A percentile compares a stretch with the other conserved stretches of the same genome.
Evolutionary conservation across 2,329 filamentous ascomycete genomes (phyloP).

Genomic region (Whalleya microplaca): DNA sequence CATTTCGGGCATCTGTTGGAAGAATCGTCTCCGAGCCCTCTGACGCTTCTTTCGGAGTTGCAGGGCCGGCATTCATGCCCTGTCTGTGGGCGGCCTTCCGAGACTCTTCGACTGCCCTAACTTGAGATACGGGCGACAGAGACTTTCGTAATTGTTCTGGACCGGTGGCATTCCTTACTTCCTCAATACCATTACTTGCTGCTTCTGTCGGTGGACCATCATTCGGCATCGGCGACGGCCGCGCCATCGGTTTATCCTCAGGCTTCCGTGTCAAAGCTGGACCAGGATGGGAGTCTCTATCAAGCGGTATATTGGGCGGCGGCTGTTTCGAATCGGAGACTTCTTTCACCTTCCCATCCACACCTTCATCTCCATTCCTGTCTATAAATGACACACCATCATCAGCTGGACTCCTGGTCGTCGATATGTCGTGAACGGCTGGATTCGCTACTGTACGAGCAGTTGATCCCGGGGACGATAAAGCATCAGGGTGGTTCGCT

Average conservation of each 20-base stretch:
- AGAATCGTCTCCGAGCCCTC: neutral
- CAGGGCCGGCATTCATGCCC: neutral
- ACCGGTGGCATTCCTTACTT: conserved; percentile 1
- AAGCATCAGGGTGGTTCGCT: conserved; percentile 47
- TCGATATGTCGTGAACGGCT: conserved; percentile 67
- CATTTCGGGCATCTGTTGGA: neutral
- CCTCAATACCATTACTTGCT: conserved; percentile 7
- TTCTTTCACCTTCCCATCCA: conserved; percentile 41
- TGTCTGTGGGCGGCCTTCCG: neutral
- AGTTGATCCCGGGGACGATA: conserved; percentile 67
- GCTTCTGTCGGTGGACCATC: conserved; percentile 3
- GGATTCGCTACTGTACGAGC: conserved; percentile 76
- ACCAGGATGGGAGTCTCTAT: neutral
- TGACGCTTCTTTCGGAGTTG: conserved; percentile 1
- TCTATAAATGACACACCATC: conserved; percentile 63
- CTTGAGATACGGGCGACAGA: neutral
- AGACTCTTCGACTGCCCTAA: neutral
- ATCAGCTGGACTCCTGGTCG: conserved; percentile 75
- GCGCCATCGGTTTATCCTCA: conserved; percentile 24
- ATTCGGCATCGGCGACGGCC: conserved; percentile 3
- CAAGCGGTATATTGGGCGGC: conserved; percentile 24
- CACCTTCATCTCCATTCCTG: conserved; percentile 42
- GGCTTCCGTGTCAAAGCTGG: conserved; percentile 13
- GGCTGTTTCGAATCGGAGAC: conserved; percentile 18
- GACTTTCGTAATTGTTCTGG: conserved; percentile 2